A percentile compares a stretch with the other conserved stretches of the same genome.
These are phyloP conservation scores for Debaryomyces coudertii DNA, from an alignment of 1,139 yeast species.

Conservation along the genomic window DNA sequence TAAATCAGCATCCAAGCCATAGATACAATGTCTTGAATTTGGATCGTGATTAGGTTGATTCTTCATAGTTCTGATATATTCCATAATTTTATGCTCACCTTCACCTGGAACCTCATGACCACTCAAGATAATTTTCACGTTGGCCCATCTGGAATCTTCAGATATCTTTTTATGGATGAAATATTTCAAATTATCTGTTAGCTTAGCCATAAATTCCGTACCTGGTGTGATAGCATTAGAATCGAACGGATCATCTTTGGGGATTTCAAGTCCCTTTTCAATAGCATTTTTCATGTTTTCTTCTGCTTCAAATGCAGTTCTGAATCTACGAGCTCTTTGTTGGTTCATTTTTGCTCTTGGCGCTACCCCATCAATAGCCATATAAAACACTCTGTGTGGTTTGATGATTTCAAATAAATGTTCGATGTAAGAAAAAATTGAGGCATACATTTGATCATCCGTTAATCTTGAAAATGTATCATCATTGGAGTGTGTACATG, in stretches of 20 bases:
- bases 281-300: slow-evolving; percentile 68
- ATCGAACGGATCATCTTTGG: slow-evolving; percentile 84
- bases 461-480: slow-evolving; percentile 64
- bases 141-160: slow-evolving; percentile 90
- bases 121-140: slow-evolving; percentile 78
- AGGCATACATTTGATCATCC: slow-evolving; percentile 90
- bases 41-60: slow-evolving; percentile 76
- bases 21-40: slow-evolving; percentile 91
- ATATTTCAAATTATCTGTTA: slow-evolving; percentile 82
- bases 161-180: slow-evolving; percentile 91
- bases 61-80: slow-evolving; percentile 82
- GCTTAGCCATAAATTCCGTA: slow-evolving; percentile 93
- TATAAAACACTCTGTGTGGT: slow-evolving; percentile 85
- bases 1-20: slow-evolving; percentile 97
- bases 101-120: slow-evolving; percentile 99
- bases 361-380: slow-evolving; percentile 99
- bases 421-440: slow-evolving; percentile 93
- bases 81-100: slow-evolving; percentile 99
- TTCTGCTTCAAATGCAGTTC: slow-evolving; percentile 95
- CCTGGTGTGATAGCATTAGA: slow-evolving; percentile 97
- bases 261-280: slow-evolving; percentile 61
- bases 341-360: slow-evolving; percentile 99
- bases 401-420: slow-evolving; percentile 85
- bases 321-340: slow-evolving; percentile 94
- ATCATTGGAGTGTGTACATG: slow-evolving; percentile 82